These are phyloP conservation scores for Exophiala dermatitidis DNA, from an alignment of 2,329 filamentous ascomycete species.

Conservation along the genomic window DNA sequence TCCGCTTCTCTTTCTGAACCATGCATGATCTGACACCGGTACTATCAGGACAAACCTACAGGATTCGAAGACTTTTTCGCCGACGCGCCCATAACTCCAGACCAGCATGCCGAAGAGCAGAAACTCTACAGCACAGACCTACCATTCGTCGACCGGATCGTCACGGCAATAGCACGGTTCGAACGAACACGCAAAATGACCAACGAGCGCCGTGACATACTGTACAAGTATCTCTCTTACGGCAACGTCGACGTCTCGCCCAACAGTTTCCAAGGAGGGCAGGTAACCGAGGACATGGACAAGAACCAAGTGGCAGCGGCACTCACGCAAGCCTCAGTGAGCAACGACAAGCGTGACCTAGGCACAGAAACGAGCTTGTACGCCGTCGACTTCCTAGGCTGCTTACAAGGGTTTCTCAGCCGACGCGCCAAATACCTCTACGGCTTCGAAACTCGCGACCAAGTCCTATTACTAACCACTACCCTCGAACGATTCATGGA, in stretches of 20 bases:
- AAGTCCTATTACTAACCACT: constrained; percentile 55
- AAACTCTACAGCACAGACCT: constrained; percentile 57
- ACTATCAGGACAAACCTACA: constrained; percentile 42
- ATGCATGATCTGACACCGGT: no score
- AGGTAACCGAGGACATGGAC: constrained; percentile 56
- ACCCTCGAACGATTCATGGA: constrained; percentile 81
- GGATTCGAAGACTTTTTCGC: constrained; percentile 77
- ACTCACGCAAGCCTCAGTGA: constrained; percentile 44
- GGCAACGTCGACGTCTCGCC: constrained; percentile 65
- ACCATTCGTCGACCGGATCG: constrained; percentile 62
- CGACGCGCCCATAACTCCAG: constrained; percentile 69
- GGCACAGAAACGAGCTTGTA: constrained; percentile 47
- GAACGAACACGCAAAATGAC: constrained; percentile 68
- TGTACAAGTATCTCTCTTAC: constrained; percentile 72
- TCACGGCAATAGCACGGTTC: constrained; percentile 77
- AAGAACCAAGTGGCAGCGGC: constrained; percentile 58
- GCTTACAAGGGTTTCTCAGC: constrained; percentile 70
- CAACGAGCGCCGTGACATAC: constrained; percentile 53
- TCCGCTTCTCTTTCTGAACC: no score
- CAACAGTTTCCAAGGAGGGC: constrained; percentile 56
- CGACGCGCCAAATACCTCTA: constrained; percentile 51
- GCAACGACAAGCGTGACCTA: constrained; percentile 43
- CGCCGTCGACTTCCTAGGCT: constrained; percentile 70
- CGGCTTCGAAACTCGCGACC: constrained; percentile 46
- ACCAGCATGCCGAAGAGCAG: constrained; percentile 59